Evolutionary conservation across 2,329 filamentous ascomycete species (phyloP).

Genomic region (Arachnopeziza araneosa): DNA sequence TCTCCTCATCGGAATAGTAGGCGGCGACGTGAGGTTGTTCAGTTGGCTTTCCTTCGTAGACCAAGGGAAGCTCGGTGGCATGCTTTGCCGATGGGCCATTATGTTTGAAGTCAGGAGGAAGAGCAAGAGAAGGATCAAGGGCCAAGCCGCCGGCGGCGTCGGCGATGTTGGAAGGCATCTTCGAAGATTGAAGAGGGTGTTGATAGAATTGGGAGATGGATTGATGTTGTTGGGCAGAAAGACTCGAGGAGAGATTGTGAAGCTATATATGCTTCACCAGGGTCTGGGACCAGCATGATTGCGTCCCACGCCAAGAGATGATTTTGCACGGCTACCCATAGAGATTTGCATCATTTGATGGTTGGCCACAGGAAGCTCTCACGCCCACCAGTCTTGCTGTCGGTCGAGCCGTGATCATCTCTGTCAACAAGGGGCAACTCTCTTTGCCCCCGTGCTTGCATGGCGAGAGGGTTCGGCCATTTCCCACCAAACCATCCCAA

Average conservation of each 20-base stretch:
- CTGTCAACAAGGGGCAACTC: not conserved
- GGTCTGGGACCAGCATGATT: not conserved
- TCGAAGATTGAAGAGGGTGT: not conserved
- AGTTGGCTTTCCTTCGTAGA: slow-evolving; percentile 42
- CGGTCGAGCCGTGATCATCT: not conserved
- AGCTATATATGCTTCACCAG: slow-evolving; percentile 8
- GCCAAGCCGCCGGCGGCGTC: slow-evolving; percentile 20
- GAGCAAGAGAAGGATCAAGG: slow-evolving; percentile 20
- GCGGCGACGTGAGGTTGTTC: not conserved
- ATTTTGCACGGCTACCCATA: not conserved
- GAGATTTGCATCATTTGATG: not conserved
- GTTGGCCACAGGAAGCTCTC: not conserved
- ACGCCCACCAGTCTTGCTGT: not conserved
- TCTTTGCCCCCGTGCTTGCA: not conserved
- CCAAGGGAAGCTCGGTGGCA: slow-evolving; percentile 7
- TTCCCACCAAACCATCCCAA: not conserved
- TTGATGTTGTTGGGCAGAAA: not conserved
- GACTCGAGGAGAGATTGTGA: not conserved
- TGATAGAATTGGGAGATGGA: not conserved
- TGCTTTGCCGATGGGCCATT: slow-evolving; percentile 7
- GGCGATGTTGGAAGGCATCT: slow-evolving; percentile 16
- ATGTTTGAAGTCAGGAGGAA: slow-evolving; percentile 20
- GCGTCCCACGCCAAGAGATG: not conserved
- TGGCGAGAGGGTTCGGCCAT: not conserved
- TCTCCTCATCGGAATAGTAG: not conserved